Percentiles rank a stretch among this genome's conserved stretches.
phyloP scores from a whole-genome alignment of 106 monocot species.

The Posidonia australis region DNA sequence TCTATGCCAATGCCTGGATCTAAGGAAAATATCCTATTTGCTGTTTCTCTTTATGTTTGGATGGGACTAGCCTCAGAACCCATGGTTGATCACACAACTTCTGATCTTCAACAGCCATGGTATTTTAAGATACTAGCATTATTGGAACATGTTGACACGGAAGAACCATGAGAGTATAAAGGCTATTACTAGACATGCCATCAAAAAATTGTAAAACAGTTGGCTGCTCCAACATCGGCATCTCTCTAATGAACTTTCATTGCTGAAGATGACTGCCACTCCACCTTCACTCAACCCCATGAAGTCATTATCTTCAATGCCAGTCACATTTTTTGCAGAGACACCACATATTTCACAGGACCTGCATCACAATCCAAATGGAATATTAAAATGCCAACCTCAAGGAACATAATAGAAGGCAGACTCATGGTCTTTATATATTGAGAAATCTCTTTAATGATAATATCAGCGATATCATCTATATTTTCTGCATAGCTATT shows the following conservation, averaged over 20 bases:
- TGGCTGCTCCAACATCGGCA: conserved; percentile 42
- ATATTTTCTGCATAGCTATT: too few species aligned
- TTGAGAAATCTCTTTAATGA: too few species aligned
- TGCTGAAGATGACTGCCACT: conserved; percentile 8
- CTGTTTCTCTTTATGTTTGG: too few species aligned
- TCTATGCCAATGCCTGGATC: too few species aligned
- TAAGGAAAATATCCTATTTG: too few species aligned
- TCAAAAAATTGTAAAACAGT: conserved; percentile 60
- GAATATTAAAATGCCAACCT: background rate
- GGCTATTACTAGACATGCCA: conserved; percentile 71
- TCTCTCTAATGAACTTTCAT: conserved; percentile 22
- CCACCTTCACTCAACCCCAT: conserved; percentile 14
- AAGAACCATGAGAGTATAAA: conserved; percentile 91
- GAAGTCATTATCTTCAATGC: conserved; percentile 8
- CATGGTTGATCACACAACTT: background rate
- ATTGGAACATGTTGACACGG: conserved; percentile 67
- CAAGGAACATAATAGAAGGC: too few species aligned
- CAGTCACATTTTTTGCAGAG: conserved; percentile 17
- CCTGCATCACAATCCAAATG: conserved; percentile 2
- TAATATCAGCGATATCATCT: too few species aligned
- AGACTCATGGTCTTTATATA: too few species aligned
- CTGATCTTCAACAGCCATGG: background rate
- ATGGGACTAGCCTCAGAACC: too few species aligned
- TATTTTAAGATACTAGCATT: too few species aligned
- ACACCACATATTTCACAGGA: conserved; percentile 22